Conservation (phyloP, 176 grass and related monocot species). For the Carex cristatella region DNA sequence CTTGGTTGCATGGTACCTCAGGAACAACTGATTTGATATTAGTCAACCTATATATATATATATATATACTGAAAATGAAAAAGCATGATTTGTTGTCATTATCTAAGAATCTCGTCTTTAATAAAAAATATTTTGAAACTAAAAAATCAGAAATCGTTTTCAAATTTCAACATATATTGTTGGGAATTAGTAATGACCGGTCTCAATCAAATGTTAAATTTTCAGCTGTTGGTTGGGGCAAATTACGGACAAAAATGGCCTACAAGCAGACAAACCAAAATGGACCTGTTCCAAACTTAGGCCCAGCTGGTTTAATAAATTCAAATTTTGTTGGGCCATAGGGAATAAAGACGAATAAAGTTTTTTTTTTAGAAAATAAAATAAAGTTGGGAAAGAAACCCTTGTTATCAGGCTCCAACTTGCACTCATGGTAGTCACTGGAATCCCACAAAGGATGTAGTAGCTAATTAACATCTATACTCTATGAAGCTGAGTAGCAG, state of each 20-base stretch:
- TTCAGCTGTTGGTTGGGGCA: conserved; percentile 28
- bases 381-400: not conserved
- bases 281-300: conserved; percentile 19
- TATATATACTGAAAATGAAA: too few species aligned
- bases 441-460: not conserved
- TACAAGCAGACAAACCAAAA: conserved; percentile 4
- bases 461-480: too few species aligned
- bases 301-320: conserved; percentile 23
- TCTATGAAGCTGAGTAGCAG: too few species aligned
- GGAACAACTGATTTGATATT: too few species aligned
- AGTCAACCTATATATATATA: too few species aligned
- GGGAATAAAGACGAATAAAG: conserved; percentile 34
- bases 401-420: conserved; percentile 18
- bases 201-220: conserved; percentile 9
- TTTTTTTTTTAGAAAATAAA: not conserved
- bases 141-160: not conserved
- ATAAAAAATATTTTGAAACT: not conserved
- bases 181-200: not conserved
- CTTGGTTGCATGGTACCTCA: too few species aligned
- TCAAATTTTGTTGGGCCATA: conserved; percentile 52
- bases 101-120: too few species aligned
- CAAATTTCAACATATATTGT: not conserved
- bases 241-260: conserved; percentile 25
- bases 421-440: not conserved
- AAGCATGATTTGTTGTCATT: too few species aligned